Evolutionary conservation across 2,329 filamentous ascomycete species (phyloP).

Genomic region (Botrytis byssoidea): DNA sequence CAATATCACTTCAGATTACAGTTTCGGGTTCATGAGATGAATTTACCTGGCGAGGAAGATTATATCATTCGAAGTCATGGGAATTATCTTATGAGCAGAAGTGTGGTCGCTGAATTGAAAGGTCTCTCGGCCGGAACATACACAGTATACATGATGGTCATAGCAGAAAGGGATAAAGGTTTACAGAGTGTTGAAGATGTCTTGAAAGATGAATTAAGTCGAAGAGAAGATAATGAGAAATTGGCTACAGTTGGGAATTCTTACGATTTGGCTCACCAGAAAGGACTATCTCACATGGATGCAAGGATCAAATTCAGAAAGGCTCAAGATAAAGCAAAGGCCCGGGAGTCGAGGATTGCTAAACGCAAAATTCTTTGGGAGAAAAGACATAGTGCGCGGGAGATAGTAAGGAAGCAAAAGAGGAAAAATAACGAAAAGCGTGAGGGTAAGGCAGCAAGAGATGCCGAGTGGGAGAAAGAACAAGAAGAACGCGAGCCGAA

Average conservation of each 20-base stretch:
- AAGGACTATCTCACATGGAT: conserved; percentile 52
- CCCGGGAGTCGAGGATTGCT: conserved; percentile 44
- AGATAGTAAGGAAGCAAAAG: conserved; percentile 42
- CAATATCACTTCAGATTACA: conserved; percentile 53
- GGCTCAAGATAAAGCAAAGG: conserved; percentile 31
- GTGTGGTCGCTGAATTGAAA: conserved; percentile 57
- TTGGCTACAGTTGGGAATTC: conserved; percentile 56
- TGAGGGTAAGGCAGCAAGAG: conserved; percentile 42
- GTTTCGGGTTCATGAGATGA: conserved; percentile 50
- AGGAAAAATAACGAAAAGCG: conserved; percentile 45
- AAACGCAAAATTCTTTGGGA: conserved; percentile 51
- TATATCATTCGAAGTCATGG: conserved; percentile 60
- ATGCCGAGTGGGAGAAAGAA: conserved; percentile 44
- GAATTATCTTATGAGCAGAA: conserved; percentile 58
- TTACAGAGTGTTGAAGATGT: conserved; percentile 54
- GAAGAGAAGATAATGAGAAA: conserved; percentile 55
- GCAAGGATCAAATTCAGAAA: conserved; percentile 47
- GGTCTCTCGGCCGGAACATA: conserved; percentile 57
- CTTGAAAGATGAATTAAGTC: conserved; percentile 50
- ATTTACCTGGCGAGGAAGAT: conserved; percentile 52
- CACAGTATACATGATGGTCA: conserved; percentile 55
- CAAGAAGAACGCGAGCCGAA: conserved; percentile 41
- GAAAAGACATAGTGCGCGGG: conserved; percentile 44
- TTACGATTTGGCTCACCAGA: conserved; percentile 60
- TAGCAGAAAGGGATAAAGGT: conserved; percentile 48